Base-by-base conservation (phyloP, 1,284 basidiomycete genomes). In the Mycosarcoma maydis region DNA sequence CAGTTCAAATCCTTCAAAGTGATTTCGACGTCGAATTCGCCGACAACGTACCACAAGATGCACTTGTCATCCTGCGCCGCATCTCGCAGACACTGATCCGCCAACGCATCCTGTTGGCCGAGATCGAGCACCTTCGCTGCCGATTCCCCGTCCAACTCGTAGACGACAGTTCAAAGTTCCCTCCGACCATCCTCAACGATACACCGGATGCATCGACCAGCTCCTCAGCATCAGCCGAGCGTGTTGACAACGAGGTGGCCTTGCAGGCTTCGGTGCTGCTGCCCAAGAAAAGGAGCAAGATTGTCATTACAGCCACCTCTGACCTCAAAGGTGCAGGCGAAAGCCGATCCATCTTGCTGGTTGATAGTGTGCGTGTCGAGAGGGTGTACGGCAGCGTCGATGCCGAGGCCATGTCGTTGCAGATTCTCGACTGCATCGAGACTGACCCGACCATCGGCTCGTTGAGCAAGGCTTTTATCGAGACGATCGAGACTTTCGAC, bases 311-410 rank as follows among this genome's bases (percentile, higher is more conserved):
- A 3, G 54, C 70, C 8, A 58, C 43, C 8, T 51, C 73, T 9
- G 70, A 76, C 46, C 46, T 74, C 37, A 65, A 67, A 14, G 58
- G 58, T 5, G 46, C 36, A 3, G 60, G 52, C 4, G 62, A 71
- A 27, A 54, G 57, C 38, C 46, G 65, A 11, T 53, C 61, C 17
- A 71, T 66, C 33, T 36, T 76, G 23, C 33, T 70, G 16, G 50
- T 69, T 0, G 59, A 67, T 17, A 62, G 51, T 24, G 67, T 73
- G 22, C 38, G 39, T 11, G 70, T 75, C 19, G 67, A 72, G 45
- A 37, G 51, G 19, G 67, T 74, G 17, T 78, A 78, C 40, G 76
- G 76, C 32, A 39, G 47, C 24, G 65, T 73, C 2, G 72, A 72
- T 26, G 54, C 62, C 9, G 58, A 61, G 24, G 66, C 66, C 14